A percentile compares a stretch with the other conserved stretches of the same genome.
Evolutionary conservation across 2,329 filamentous ascomycete species (phyloP).

Genomic region (Exophiala mesophila): DNA sequence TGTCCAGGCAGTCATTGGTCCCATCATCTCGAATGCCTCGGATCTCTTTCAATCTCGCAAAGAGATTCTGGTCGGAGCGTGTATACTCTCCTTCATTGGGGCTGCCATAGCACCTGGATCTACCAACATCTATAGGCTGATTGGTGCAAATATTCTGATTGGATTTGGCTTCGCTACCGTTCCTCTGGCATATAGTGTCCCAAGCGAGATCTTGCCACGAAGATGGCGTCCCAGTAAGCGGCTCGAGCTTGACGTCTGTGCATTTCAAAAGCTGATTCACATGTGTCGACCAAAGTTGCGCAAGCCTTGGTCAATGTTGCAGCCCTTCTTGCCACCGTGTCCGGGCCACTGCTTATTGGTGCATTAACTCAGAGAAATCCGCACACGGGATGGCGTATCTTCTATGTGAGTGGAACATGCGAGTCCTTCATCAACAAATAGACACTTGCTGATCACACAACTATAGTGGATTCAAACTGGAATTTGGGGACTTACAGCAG

Average conservation of each 20-base stretch:
- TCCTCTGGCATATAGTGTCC: constrained; percentile 10
- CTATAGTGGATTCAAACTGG: constrained; percentile 1
- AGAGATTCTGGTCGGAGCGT: constrained; percentile 5
- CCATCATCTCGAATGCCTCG: constrained; percentile 10
- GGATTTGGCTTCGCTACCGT: constrained; percentile 9
- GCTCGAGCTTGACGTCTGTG: no score
- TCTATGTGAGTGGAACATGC: constrained; percentile 1
- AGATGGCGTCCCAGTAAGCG: constrained; percentile 16
- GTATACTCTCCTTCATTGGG: constrained; percentile 11
- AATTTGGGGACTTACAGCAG: not conserved
- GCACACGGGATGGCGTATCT: constrained; percentile 12
- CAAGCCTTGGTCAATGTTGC: constrained; percentile 11
- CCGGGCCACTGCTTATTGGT: constrained; percentile 11
- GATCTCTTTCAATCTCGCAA: constrained; percentile 15
- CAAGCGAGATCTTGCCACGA: constrained; percentile 14
- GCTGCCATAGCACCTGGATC: constrained; percentile 13
- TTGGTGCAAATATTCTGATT: constrained; percentile 8
- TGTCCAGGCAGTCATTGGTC: constrained; percentile 8
- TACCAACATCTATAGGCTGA: constrained; percentile 9
- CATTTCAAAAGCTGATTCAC: not conserved
- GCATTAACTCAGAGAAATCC: constrained; percentile 8
- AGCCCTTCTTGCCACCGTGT: not conserved
- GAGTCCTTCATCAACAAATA: not conserved
- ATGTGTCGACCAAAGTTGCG: constrained; percentile 3
- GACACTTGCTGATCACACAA: not conserved